phyloP scores from a whole-genome alignment of 768 basidiomycete species.

The Lentinula lateritia region DNA sequence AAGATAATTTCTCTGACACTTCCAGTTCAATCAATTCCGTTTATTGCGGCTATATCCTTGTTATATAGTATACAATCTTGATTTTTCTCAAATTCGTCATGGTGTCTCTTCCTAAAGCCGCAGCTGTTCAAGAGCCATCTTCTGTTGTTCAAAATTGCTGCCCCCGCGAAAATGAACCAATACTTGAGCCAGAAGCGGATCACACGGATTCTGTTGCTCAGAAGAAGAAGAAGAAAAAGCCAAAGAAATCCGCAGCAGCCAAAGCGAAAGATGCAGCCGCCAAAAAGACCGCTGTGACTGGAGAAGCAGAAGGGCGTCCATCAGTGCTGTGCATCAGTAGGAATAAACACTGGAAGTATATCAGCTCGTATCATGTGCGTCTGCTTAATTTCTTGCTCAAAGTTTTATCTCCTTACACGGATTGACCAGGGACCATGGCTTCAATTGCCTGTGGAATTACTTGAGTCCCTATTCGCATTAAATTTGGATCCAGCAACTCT shows the following conservation, averaged over 20 bases:
- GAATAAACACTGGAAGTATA: slow-evolving; percentile 93
- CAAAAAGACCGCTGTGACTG: slow-evolving; percentile 22
- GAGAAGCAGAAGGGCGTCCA: slow-evolving; percentile 42
- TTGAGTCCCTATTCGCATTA: slow-evolving; percentile 74
- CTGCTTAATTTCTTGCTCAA: neutral
- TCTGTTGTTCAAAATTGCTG: neutral
- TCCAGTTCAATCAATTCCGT: neutral
- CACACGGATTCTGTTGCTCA: slow-evolving; percentile 13
- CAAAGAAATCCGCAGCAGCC: slow-evolving; percentile 47
- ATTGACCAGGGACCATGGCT: slow-evolving; percentile 81
- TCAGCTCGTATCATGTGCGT: slow-evolving; percentile 86
- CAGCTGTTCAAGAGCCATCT: neutral
- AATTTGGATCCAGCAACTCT: slow-evolving; percentile 73
- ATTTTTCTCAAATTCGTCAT: neutral
- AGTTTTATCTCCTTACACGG: neutral
- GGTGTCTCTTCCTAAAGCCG: neutral
- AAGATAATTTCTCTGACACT: neutral
- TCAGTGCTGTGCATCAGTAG: slow-evolving; percentile 81
- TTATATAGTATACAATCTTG: neutral
- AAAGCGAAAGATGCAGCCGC: slow-evolving; percentile 31
- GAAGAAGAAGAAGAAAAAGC: slow-evolving; percentile 66
- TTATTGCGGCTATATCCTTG: neutral
- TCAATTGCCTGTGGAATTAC: slow-evolving; percentile 78
- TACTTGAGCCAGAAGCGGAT: slow-evolving; percentile 1
- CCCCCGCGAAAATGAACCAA: neutral